Evolutionary conservation across 495 filamentous ascomycete genomes (phyloP), one percentile per base, ranked within the genome.

Genomic region (Xylona heveae): DNA sequence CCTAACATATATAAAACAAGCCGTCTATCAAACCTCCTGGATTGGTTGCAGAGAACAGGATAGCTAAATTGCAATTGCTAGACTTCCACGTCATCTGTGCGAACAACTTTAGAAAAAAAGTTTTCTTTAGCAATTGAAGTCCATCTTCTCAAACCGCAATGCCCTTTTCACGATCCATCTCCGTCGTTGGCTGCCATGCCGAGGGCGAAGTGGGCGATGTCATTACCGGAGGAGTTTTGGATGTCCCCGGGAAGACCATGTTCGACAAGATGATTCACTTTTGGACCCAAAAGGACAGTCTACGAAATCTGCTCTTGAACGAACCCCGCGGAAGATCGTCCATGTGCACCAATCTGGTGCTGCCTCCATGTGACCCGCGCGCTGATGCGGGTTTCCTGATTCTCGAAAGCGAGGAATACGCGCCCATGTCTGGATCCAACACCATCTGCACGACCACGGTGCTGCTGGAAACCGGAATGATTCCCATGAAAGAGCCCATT

Each of bases 401-500:
- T 31, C 52, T 55, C 48, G 52, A 55, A 31, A 50, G 47, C 36
- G 45, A 55, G 13, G 50, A 55, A 24, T 53, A 52, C 23, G 37
- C 49, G 3, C 45, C 50, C 7, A 55, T 55, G 52, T 53, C 50
- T 3, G 52, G 52, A 3, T 42, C 42, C 2, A 55, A 55, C 18
- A 49, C 39, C 6, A 55, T 55, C 29, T 49, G 42, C 24, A 52
- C 49, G 1, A 37, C 47, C 14, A 54, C 52, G 0, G 50, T 50
- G 10, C 36, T 55, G 10, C 21, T 55, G 26, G 52, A 55, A 26
- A 55, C 46, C 1, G 48, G 50, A 5, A 53, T 55, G 46, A 38
- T 55, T n/a, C 27, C 31, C 1, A 55, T 55, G 50, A 42, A 47
- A 30, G 51, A 54, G 28, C 51, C 51, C 0, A 24, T 39, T 5